phyloP scores from a whole-genome alignment of 2,329 filamentous ascomycete species.

The Paecilomyces fulvus region DNA sequence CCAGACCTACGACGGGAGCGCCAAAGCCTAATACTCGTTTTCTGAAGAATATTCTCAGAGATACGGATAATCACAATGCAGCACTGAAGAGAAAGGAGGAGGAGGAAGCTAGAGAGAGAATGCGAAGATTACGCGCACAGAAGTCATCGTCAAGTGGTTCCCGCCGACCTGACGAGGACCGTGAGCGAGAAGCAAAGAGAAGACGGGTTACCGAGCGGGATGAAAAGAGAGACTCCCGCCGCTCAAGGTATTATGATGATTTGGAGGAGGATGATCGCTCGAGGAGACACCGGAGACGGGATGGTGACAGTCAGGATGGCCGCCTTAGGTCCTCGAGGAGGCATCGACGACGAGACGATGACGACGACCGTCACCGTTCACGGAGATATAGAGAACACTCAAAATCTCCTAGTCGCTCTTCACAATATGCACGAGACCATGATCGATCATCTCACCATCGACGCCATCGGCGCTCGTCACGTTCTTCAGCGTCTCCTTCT shows the following conservation, averaged over 20 bases:
- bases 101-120: conserved; percentile 64
- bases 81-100: conserved; percentile 76
- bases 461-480: conserved; percentile 5
- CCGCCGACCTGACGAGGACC: conserved; percentile 29
- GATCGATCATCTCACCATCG: conserved; percentile 6
- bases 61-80: conserved; percentile 83
- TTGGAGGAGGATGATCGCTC: conserved; percentile 15
- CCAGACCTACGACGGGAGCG: conserved; percentile 55
- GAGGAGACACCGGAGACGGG: conserved; percentile 15
- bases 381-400: conserved; percentile 13
- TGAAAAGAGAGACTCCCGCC: conserved; percentile 17
- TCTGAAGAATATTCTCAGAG: conserved; percentile 75
- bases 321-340: conserved; percentile 9
- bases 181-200: conserved; percentile 13
- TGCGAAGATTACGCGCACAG: conserved; percentile 50
- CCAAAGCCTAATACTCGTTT: conserved; percentile 91
- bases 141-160: conserved; percentile 15
- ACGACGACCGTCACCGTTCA: conserved; percentile 4
- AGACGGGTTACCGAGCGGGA: conserved; percentile 15
- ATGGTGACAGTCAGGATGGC: conserved; percentile 10
- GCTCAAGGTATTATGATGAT: conserved; percentile 11
- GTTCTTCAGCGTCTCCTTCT: conserved; percentile 12
- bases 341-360: conserved; percentile 7
- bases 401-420: conserved; percentile 14
- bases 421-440: conserved; percentile 5